phyloP scores from a whole-genome alignment of 371 early-diverging fungal genomes.

The Lichtheimia corymbifera region DNA sequence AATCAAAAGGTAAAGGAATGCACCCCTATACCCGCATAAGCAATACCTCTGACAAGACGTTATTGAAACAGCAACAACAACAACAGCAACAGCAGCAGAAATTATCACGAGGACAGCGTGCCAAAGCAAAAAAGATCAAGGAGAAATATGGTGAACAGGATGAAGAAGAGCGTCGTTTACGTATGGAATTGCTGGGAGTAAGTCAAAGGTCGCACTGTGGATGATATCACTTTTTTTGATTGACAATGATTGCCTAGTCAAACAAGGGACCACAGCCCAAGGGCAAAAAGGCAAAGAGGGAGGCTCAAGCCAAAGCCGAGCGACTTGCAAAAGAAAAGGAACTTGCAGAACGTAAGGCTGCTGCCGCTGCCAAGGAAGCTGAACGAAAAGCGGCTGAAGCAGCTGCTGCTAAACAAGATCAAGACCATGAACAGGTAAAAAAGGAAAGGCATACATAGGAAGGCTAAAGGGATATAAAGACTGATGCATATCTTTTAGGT shows the following conservation, averaged over 20 bases:
- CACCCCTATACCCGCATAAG: too few relatives aligned
- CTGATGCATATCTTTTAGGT: background rate
- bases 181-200: conserved; percentile 81
- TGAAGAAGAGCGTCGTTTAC: conserved; percentile 85
- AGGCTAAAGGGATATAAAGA: background rate
- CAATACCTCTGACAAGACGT: too few relatives aligned
- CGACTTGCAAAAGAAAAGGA: conserved; percentile 25
- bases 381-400: conserved; percentile 5
- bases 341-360: conserved; percentile 13
- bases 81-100: background rate
- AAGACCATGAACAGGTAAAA: conserved; percentile 3
- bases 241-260: conserved; percentile 37
- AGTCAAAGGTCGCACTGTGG: conserved; percentile 15
- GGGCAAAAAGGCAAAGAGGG: conserved; percentile 71
- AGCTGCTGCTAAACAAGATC: conserved; percentile 1
- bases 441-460: background rate
- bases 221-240: too few relatives aligned
- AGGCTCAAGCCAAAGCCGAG: conserved; percentile 54
- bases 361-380: background rate
- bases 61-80: background rate
- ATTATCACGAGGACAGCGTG: conserved; percentile 77
- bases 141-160: conserved; percentile 93
- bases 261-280: conserved; percentile 74
- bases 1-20: background rate
- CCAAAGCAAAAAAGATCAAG: conserved; percentile 89